Base-by-base conservation (phyloP, 2,329 filamentous ascomycete genomes). In the Tolypocladium album region DNA sequence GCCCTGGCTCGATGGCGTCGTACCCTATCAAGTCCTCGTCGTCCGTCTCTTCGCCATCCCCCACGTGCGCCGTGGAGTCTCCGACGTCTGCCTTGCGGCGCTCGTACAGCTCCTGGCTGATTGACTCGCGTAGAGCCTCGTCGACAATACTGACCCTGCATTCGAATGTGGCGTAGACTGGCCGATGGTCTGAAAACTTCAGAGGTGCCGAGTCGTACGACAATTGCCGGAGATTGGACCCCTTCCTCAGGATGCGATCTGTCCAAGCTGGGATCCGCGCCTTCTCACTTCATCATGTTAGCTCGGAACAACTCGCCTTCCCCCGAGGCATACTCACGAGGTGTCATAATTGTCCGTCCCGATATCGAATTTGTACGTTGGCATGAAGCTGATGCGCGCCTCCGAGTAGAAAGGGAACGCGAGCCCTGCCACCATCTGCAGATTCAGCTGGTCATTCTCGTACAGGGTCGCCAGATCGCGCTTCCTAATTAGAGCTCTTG, bases 251-350 rank as follows among this genome's bases (percentile, higher is more conserved):
- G 55, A 99, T 89, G 43, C 94, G 89, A 73, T 99, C 94, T 62
- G 92, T 97, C 94, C 94, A 99, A 0, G 94, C 94, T 3, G 94
- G 94, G 63, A 97, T 97, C 20, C 94, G 87, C 59, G 88, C 86
- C 72, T 99, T 99, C 69, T 97, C 93, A 56, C 87, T 89, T 57
- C 17, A n/a, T 39, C 4, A 7, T 50, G 61, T 71, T 45, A 70
- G 65, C 38, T 47, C 13, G 17, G 17, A 7, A 36, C 50, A 22
- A 36, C 12, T 13, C 12, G 47, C 27, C 27, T 5, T 9, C 17
- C 20, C 4, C 20, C 50, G 2, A 36, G 50, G 9, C 15, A 20
- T 22, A 77, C 86, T 76, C 78, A 90, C 82, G 93, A 97, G 12
- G 89, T 93, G 72, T 99, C 94, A 72, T 97, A 99, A 58, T 82